Conservation (phyloP, 163 green algal genomes). For the Volvox carteri region DNA sequence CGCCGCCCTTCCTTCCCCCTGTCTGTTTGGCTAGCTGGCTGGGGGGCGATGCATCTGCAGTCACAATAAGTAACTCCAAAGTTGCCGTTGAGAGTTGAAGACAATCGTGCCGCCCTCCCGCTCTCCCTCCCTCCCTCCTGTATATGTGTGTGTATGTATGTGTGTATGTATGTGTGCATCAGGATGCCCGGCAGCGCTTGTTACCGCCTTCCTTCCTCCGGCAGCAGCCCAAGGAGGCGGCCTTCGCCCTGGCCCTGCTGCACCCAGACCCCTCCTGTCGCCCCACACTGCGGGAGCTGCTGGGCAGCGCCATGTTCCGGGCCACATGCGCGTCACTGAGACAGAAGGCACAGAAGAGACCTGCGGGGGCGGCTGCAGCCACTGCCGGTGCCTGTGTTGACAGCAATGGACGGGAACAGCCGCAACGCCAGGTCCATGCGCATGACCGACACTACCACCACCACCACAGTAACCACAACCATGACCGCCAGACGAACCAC, state of each 20-base stretch:
- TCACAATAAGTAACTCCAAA: too few species aligned
- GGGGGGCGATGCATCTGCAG: too few species aligned
- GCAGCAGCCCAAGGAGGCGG: constrained; percentile 72
- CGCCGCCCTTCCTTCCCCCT: not conserved
- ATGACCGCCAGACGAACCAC: not conserved
- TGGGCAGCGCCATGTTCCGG: constrained; percentile 68
- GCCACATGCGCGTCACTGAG: constrained; percentile 46
- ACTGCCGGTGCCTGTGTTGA: not conserved
- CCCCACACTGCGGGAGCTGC: constrained; percentile 72
- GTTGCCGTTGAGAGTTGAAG: too few species aligned
- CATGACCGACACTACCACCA: not conserved
- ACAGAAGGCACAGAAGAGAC: constrained; percentile 10
- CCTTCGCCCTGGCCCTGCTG: constrained; percentile 82
- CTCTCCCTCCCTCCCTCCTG: too few species aligned
- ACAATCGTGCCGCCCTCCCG: too few species aligned
- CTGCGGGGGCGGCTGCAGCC: not conserved
- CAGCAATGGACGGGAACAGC: not conserved
- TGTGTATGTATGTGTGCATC: too few species aligned
- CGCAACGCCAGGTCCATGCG: too few species aligned
- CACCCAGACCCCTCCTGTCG: constrained; percentile 77
- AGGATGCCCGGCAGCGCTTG: constrained; percentile 73
- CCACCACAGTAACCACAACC: not conserved
- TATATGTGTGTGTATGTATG: too few species aligned
- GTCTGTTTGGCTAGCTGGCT: too few species aligned
- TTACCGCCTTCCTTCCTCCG: constrained; percentile 73